phyloP scores from a whole-genome alignment of 2,329 filamentous ascomycete genomes.

The Xylariales sp. region DNA sequence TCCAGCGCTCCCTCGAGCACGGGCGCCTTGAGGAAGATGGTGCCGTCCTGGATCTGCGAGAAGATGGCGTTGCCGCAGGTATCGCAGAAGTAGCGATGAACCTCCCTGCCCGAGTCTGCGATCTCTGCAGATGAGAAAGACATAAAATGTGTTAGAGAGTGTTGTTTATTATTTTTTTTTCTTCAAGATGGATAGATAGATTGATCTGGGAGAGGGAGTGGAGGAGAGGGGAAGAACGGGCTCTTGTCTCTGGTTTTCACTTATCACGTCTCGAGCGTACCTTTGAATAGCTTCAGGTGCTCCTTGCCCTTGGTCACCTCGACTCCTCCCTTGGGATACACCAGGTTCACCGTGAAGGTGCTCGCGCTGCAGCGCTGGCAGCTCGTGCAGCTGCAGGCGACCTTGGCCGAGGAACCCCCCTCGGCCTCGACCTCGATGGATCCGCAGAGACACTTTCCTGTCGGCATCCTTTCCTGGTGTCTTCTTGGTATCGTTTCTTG shows the following conservation, averaged over 20 bases:
- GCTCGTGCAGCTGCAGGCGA: conserved; percentile 8
- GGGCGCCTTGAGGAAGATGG: conserved; percentile 7
- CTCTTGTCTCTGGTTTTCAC: no score
- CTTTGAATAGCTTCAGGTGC: conserved; percentile 6
- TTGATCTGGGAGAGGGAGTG: no score
- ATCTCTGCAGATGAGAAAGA: conserved; percentile 4
- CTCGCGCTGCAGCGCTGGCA: conserved; percentile 7
- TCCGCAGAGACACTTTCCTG: conserved; percentile 7
- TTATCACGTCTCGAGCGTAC: no score
- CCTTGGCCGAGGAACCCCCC: conserved; percentile 4
- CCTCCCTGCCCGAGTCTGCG: conserved; percentile 7
- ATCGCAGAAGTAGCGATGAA: conserved; percentile 8
- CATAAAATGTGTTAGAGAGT: not conserved
- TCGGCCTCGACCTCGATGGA: conserved; percentile 5
- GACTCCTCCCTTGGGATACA: conserved; percentile 6
- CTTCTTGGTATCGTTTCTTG: no score
- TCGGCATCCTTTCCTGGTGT: no score
- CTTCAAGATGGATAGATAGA: no score
- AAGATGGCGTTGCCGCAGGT: conserved; percentile 7
- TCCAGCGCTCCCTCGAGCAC: conserved; percentile 4
- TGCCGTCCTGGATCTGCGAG: conserved; percentile 3
- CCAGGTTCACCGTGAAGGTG: conserved; percentile 7
- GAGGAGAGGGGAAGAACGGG: no score
- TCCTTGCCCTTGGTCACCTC: conserved; percentile 6
- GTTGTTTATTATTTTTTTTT: not conserved